Percentiles rank a stretch among this genome's conserved stretches.
phyloP scores from a whole-genome alignment of 129 eudicot genomes.

The Heracleum sosnowskyi region DNA sequence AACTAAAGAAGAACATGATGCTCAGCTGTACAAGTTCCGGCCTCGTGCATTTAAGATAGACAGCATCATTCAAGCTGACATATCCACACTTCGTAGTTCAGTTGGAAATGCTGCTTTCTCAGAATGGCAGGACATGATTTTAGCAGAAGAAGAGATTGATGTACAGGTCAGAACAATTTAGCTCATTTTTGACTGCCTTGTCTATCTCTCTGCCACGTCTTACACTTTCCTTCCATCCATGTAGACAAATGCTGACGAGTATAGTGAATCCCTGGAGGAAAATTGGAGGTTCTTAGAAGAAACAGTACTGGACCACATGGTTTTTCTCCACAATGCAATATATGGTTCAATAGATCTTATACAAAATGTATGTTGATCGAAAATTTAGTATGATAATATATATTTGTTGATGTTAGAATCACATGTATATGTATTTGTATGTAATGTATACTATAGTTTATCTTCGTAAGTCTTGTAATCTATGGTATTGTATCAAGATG shows the following conservation, averaged over 20 bases:
- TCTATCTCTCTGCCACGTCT: constrained; percentile 5
- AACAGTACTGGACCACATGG: constrained; percentile 45
- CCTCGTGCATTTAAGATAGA: constrained; percentile 78
- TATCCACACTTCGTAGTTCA: constrained; percentile 43
- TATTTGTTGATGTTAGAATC: neutral
- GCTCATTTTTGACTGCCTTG: neutral
- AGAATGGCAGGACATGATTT: constrained; percentile 77
- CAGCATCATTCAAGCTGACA: constrained; percentile 51
- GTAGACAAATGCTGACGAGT: constrained; percentile 41
- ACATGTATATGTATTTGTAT: neutral
- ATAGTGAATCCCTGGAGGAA: constrained; percentile 33
- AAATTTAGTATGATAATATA: neutral
- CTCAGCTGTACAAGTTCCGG: constrained; percentile 57
- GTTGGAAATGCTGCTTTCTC: constrained; percentile 44
- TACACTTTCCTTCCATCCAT: constrained; percentile 6
- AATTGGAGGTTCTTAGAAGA: constrained; percentile 55
- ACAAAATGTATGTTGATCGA: constrained; percentile 43
- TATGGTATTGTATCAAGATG: neutral
- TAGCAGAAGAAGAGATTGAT: constrained; percentile 47
- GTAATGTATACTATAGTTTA: neutral
- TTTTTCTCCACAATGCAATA: constrained; percentile 41
- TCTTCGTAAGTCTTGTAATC: neutral
- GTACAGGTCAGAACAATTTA: constrained; percentile 31
- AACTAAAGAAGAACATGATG: constrained; percentile 43
- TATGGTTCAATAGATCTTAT: constrained; percentile 74